These are phyloP conservation scores for Gyromitra esculenta DNA, from an alignment of 2,329 filamentous ascomycete genomes.

Conservation along the genomic window DNA sequence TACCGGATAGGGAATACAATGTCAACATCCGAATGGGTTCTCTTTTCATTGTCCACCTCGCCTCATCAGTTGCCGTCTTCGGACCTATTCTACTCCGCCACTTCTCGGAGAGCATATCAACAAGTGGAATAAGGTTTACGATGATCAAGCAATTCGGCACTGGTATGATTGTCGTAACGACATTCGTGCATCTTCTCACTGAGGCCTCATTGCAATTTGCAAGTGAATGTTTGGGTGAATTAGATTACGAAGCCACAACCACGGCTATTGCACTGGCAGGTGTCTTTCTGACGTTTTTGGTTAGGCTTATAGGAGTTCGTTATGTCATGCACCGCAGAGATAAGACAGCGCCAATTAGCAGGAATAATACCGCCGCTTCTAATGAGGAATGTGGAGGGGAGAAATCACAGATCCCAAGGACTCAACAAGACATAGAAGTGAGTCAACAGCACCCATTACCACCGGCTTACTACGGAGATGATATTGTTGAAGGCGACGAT, in stretches of 20 bases:
- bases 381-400: neutral
- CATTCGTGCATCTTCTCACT: constrained; percentile 76
- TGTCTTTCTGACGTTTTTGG: constrained; percentile 75
- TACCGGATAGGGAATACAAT: constrained; percentile 70
- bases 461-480: neutral
- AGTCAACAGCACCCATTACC: neutral
- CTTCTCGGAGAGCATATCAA: constrained; percentile 66
- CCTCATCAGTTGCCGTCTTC: constrained; percentile 74
- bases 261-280: constrained; percentile 78
- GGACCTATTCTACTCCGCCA: constrained; percentile 71
- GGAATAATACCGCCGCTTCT: neutral
- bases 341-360: constrained; percentile 16
- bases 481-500: constrained; percentile 32
- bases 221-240: constrained; percentile 73
- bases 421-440: constrained; percentile 1
- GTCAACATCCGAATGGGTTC: constrained; percentile 74
- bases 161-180: constrained; percentile 76
- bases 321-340: constrained; percentile 61
- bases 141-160: constrained; percentile 78
- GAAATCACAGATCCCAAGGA: neutral
- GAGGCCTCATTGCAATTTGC: constrained; percentile 77
- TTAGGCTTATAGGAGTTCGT: constrained; percentile 74
- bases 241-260: constrained; percentile 75
- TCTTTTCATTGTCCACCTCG: constrained; percentile 75
- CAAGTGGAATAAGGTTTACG: constrained; percentile 66